A percentile compares a stretch with the other conserved stretches of the same genome.
phyloP scores from a whole-genome alignment of 176 grass and related monocot genomes.

The Rhynchospora pubera region DNA sequence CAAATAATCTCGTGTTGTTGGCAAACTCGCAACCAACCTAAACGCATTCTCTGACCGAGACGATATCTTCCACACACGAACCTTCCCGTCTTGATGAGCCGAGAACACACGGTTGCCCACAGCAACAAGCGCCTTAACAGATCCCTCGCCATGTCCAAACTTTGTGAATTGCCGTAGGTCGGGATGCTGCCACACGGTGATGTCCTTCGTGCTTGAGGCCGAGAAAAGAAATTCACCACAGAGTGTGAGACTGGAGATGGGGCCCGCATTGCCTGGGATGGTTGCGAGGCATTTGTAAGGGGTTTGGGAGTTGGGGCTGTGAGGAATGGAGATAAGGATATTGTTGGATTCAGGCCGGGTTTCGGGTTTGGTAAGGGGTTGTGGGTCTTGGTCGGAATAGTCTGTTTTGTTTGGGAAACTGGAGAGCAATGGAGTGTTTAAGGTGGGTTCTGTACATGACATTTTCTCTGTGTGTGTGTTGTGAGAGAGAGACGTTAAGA shows the following conservation, averaged over 20 bases:
- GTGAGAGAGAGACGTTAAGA: conserved; percentile 7
- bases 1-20: conserved; percentile 69
- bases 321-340: neutral
- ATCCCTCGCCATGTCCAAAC: conserved; percentile 51
- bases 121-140: conserved; percentile 73
- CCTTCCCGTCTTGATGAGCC: conserved; percentile 76
- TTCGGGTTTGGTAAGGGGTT: neutral
- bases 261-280: conserved; percentile 48
- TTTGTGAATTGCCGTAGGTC: conserved; percentile 70
- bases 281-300: conserved; percentile 53
- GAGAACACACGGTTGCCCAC: conserved; percentile 71
- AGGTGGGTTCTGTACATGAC: conserved; percentile 16
- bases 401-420: neutral
- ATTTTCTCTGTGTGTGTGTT: conserved; percentile 2
- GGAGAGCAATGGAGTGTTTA: conserved; percentile 26
- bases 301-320: neutral
- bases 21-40: conserved; percentile 66
- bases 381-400: neutral
- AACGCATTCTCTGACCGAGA: conserved; percentile 63
- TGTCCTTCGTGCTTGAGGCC: conserved; percentile 63
- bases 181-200: conserved; percentile 79
- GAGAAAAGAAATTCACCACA: conserved; percentile 93
- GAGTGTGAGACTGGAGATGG: conserved; percentile 65
- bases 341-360: neutral
- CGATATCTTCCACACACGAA: conserved; percentile 81